These are phyloP conservation scores for Pistacia vera DNA, from an alignment of 345 rosid species.

Conservation along the genomic window DNA sequence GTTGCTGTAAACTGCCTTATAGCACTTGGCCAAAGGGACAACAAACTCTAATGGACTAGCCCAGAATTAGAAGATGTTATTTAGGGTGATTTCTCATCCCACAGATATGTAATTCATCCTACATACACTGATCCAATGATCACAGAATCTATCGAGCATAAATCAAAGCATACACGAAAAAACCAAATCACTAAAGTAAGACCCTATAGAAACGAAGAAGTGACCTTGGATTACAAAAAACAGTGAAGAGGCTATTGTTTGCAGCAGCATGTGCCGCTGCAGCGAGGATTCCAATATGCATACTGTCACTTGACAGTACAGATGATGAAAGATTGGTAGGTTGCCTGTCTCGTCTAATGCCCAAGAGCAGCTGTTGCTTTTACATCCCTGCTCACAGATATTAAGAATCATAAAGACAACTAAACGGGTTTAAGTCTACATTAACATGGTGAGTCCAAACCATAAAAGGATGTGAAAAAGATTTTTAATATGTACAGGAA, in stretches of 20 bases:
- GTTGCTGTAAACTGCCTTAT: conserved; percentile 69
- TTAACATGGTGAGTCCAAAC: conserved; percentile 6
- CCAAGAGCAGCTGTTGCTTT: conserved; percentile 81
- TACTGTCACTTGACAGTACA: conserved; percentile 92
- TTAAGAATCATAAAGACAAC: neutral
- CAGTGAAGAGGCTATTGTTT: conserved; percentile 83
- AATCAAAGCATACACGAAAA: neutral
- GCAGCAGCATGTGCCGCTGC: conserved; percentile 99
- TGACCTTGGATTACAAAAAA: conserved; percentile 90
- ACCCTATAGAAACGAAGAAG: neutral
- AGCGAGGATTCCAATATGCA: conserved; percentile 96
- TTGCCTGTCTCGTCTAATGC: conserved; percentile 82
- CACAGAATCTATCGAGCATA: neutral
- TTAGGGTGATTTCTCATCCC: neutral
- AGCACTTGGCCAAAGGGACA: conserved; percentile 82
- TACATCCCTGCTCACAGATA: conserved; percentile 71
- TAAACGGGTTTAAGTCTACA: neutral
- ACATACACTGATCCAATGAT: conserved; percentile 2
- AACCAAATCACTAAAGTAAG: neutral
- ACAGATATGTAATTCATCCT: neutral
- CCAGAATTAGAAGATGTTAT: conserved; percentile 34
- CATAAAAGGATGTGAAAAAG: neutral
- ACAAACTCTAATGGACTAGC: conserved; percentile 96
- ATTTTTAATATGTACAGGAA: neutral
- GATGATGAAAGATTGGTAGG: conserved; percentile 82